Conservation (phyloP, 106 monocot genomes). For the Dioscorea zingiberensis region DNA sequence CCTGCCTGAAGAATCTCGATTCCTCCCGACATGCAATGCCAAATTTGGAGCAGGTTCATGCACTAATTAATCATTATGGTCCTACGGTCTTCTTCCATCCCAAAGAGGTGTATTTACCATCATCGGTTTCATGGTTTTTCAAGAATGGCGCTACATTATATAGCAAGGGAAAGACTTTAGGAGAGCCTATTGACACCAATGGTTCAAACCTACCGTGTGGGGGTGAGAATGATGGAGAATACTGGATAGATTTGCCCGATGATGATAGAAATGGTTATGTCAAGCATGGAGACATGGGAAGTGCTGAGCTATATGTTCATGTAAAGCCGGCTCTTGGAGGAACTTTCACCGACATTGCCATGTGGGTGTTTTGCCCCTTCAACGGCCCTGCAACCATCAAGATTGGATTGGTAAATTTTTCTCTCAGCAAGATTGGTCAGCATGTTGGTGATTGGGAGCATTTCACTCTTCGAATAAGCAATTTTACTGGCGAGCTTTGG, state of each 20-base stretch:
- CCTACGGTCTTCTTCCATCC: conserved; percentile 96
- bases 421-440: conserved; percentile 62
- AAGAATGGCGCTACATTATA: conserved; percentile 75
- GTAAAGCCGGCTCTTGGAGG: conserved; percentile 89
- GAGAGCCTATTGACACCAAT: conserved; percentile 41
- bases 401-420: conserved; percentile 44
- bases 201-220: conserved; percentile 83
- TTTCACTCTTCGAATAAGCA: conserved; percentile 87
- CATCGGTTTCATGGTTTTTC: conserved; percentile 95
- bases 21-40: conserved; percentile 70
- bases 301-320: conserved; percentile 83
- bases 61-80: conserved; percentile 80
- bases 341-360: conserved; percentile 81
- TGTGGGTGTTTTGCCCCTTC: conserved; percentile 99
- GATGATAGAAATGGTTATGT: conserved; percentile 36
- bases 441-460: conserved; percentile 99
- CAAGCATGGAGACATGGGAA: conserved; percentile 62
- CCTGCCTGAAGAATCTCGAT: conserved; percentile 75
- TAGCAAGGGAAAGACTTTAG: conserved; percentile 28
- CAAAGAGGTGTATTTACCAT: conserved; percentile 77
- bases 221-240: conserved; percentile 82
- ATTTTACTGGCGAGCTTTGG: conserved; percentile 79
- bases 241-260: conserved; percentile 95
- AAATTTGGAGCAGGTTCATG: conserved; percentile 74
- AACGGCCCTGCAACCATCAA: conserved; percentile 89